Evolutionary conservation across 345 rosid species (phyloP).

Genomic region (Dovyalis caffra): DNA sequence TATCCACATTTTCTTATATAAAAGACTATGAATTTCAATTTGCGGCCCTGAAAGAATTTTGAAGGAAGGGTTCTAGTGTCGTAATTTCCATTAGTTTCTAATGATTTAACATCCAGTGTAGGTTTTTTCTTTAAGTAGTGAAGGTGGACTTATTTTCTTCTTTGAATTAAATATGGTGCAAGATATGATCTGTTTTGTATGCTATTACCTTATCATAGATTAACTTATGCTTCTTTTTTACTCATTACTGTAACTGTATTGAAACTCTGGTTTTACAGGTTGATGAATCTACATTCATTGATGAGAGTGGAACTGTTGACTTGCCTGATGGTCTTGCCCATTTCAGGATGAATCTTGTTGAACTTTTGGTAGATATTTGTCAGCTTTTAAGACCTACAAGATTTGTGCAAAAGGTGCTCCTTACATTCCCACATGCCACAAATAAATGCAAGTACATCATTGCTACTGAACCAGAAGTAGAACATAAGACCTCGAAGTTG

Average conservation of each 20-base stretch:
- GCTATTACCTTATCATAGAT: too few relatives aligned
- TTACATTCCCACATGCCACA: background rate
- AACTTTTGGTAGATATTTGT: constrained; percentile 86
- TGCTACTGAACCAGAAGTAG: too few relatives aligned
- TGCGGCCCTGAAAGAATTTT: background rate
- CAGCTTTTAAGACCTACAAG: constrained; percentile 66
- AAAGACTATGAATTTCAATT: background rate
- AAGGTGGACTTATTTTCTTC: background rate
- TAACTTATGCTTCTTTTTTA: background rate
- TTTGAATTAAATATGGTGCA: background rate
- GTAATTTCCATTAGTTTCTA: background rate
- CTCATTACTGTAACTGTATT: background rate
- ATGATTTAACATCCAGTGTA: constrained; percentile 5
- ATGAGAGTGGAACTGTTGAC: constrained; percentile 53
- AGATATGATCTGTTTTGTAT: background rate
- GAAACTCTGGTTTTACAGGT: constrained; percentile 47
- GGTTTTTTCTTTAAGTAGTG: background rate
- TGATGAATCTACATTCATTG: constrained; percentile 67
- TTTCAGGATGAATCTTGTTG: constrained; percentile 81
- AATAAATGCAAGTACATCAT: background rate
- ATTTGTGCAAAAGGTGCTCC: constrained; percentile 72
- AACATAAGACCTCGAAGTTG: too few relatives aligned
- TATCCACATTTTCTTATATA: too few relatives aligned
- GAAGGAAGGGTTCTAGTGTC: background rate
- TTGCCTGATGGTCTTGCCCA: constrained; percentile 86